Conservation (phyloP, 768 basidiomycete genomes). For the Chalciporus chontae region DNA sequence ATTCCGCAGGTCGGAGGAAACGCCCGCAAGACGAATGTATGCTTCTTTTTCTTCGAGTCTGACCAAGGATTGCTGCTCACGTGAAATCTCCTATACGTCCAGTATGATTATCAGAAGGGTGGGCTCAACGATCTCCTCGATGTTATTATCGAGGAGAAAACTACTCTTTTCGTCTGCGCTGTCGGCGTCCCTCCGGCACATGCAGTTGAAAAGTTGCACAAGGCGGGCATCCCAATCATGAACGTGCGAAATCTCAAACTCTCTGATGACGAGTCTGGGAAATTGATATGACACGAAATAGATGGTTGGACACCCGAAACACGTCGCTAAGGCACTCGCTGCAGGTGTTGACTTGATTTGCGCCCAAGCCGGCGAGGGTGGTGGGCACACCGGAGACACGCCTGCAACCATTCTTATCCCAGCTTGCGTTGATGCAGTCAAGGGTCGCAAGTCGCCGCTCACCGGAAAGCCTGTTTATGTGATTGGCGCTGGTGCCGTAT, state of each 20-base stretch:
- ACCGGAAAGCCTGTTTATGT: slow-evolving; percentile 85
- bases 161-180: slow-evolving; percentile 86
- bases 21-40: slow-evolving; percentile 88
- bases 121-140: slow-evolving; percentile 79
- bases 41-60: slow-evolving; percentile 8
- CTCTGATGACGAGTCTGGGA: not conserved
- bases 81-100: not conserved
- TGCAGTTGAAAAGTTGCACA: slow-evolving; percentile 77
- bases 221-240: slow-evolving; percentile 84
- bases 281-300: slow-evolving; percentile 13
- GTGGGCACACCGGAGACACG: slow-evolving; percentile 83
- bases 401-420: slow-evolving; percentile 87
- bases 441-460: slow-evolving; percentile 71
- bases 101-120: slow-evolving; percentile 91
- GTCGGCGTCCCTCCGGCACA: slow-evolving; percentile 82
- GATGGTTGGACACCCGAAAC: slow-evolving; percentile 96
- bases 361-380: slow-evolving; percentile 91
- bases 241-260: slow-evolving; percentile 45
- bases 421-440: slow-evolving; percentile 82
- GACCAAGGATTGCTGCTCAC: slow-evolving; percentile 1
- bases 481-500: slow-evolving; percentile 88
- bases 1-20: slow-evolving; percentile 83
- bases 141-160: slow-evolving; percentile 90
- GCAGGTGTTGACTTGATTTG: slow-evolving; percentile 91
- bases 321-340: slow-evolving; percentile 75